Evolutionary conservation across 441 rosid genomes (phyloP), one percentile per base, ranked within the genome.

Genomic region (Populus hybrid): DNA sequence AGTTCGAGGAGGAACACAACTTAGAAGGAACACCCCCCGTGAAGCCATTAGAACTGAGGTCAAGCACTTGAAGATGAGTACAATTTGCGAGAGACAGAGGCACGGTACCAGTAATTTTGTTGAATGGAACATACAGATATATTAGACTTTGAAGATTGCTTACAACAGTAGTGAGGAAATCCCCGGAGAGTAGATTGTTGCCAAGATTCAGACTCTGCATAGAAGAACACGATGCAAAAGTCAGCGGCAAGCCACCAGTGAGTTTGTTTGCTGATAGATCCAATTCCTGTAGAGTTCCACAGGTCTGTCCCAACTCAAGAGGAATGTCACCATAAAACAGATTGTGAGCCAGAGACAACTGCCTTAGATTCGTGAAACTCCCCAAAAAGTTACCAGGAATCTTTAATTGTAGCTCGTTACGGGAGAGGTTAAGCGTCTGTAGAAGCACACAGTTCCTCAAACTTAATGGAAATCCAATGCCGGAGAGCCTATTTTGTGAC

Each of bases 181-280:
- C 90, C 40, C 98, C 99, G 11, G 91, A 78, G 76, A 95, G 95
- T 65, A 68, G 69, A 81, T 95, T 95, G 82, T 29, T 89, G 50
- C 94, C 97, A 5, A 95, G 89, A 76, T 92, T 90, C 20, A 95
- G 86, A 78, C 82, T 88, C 64, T 71, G 85, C 80, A 95, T 72
- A 72, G 84, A 86, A 64, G 89, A 85, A 73, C 99, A 95, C 0
- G 92, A 83, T 0, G 72, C 33, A 76, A 95, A 91, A 28, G 81
- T 69, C 9, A 61, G 6, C 14, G 97, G 97, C 78, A 95, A 84
- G 67, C 83, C 92, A 66, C 97, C 97, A 2, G 83, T 79, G 79
- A 95, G 91, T 66, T 78, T 81, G 84, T 95, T 95, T 24, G 69
- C 81, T 61, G 99, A 95, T 71, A 95, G 90, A 81, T 95, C 99